Evolutionary conservation across 2,329 filamentous ascomycete genomes (phyloP).

Genomic region (Xylariales sp.): DNA sequence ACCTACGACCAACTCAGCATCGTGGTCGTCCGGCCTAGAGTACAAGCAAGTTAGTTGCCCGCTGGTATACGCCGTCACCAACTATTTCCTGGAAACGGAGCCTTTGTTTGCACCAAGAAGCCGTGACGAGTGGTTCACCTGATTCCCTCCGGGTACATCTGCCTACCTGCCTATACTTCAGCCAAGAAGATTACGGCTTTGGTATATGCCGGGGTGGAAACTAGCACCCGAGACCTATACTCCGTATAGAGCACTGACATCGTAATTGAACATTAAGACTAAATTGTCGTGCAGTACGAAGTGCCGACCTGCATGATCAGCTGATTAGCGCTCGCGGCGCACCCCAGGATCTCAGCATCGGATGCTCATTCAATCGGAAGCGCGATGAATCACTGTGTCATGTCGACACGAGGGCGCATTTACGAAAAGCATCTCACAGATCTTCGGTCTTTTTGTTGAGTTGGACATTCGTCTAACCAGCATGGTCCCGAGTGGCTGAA

Average conservation of each 20-base stretch:
- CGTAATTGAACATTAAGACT: conserved; percentile 27
- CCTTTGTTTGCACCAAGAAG: conserved; percentile 18
- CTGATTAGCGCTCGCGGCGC: conserved; percentile 35
- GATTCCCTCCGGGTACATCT: conserved; percentile 1
- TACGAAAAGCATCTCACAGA: conserved; percentile 23
- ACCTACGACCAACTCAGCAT: conserved; percentile 10
- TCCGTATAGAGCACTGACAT: conserved; percentile 21
- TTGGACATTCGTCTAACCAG: conserved; percentile 24
- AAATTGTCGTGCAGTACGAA: conserved; percentile 38
- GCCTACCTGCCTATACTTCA: conserved; percentile 2
- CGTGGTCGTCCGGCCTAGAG: neutral
- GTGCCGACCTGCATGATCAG: conserved; percentile 39
- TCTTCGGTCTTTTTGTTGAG: conserved; percentile 8
- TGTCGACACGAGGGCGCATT: conserved; percentile 29
- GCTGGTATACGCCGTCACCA: neutral
- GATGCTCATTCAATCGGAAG: conserved; percentile 27
- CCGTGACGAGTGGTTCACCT: conserved; percentile 13
- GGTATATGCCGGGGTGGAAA: conserved; percentile 23
- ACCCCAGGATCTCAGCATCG: conserved; percentile 36
- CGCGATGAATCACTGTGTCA: conserved; percentile 27
- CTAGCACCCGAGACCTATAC: conserved; percentile 32
- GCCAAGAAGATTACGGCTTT: conserved; percentile 18
- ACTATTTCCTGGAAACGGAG: conserved; percentile 12
- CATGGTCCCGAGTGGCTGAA: conserved; percentile 21
- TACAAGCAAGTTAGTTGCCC: neutral